Percentiles rank a stretch among this genome's conserved stretches.
These are phyloP conservation scores for Monosporascus cannonballus DNA, from an alignment of 2,329 filamentous ascomycete species.

Conservation along the genomic window DNA sequence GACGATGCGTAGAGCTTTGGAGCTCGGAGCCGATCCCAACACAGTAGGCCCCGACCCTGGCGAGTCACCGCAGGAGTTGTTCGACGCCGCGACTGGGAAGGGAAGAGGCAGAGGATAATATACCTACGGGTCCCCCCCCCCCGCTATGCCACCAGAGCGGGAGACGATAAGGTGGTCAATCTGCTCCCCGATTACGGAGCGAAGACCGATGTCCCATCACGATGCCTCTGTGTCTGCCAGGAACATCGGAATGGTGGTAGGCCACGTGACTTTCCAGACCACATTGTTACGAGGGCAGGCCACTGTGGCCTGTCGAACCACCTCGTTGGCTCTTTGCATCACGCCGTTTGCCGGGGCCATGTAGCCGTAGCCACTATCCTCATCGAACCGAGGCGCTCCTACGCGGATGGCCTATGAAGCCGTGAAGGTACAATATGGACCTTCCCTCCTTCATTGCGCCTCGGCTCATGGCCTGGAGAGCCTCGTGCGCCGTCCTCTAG, in stretches of 20 bases:
- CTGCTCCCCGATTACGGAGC: neutral
- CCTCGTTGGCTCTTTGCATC: neutral
- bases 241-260: neutral
- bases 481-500: neutral
- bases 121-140: neutral
- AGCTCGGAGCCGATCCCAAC: neutral
- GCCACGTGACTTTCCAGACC: no score
- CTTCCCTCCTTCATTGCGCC: neutral
- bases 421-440: neutral
- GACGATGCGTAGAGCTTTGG: neutral
- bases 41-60: no score
- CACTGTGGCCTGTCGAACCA: no score
- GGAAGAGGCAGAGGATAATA: fast-evolving
- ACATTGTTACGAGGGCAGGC: no score
- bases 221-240: neutral
- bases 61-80: no score
- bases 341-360: neutral
- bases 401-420: neutral
- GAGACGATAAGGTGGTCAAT: neutral
- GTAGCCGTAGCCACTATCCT: neutral
- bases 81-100: neutral
- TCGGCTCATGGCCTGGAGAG: neutral
- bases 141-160: neutral
- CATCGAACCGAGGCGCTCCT: neutral
- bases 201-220: neutral